These are phyloP conservation scores for Letharia lupina DNA, from an alignment of 495 filamentous ascomycete species.

Conservation along the genomic window DNA sequence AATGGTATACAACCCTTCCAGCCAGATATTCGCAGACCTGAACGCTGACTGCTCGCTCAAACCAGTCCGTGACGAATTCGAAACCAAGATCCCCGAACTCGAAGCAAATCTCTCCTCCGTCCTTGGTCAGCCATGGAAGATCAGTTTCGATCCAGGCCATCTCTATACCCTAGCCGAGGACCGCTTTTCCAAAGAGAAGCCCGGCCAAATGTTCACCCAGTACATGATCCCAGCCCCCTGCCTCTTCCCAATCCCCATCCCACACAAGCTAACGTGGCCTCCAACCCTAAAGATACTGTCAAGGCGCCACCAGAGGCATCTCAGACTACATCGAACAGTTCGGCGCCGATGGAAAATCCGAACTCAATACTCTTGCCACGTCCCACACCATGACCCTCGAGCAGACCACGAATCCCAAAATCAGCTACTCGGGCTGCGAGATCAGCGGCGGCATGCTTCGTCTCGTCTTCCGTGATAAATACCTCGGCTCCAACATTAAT, in stretches of 20 bases:
- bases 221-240: constrained; percentile 22
- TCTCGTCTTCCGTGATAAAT: constrained; percentile 37
- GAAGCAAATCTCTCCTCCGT: constrained; percentile 36
- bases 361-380: constrained; percentile 41
- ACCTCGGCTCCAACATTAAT: constrained; percentile 40
- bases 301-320: constrained; percentile 34
- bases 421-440: constrained; percentile 39
- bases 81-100: constrained; percentile 37
- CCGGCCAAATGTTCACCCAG: constrained; percentile 39
- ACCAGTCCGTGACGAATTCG: constrained; percentile 45
- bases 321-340: constrained; percentile 31
- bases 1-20: constrained; percentile 32
- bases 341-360: constrained; percentile 33
- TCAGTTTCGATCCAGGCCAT: constrained; percentile 39
- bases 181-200: constrained; percentile 38
- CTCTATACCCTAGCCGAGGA: constrained; percentile 43
- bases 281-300: constrained; percentile 34
- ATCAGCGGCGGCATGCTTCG: constrained; percentile 39
- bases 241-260: neutral
- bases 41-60: neutral
- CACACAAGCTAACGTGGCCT: neutral
- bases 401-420: constrained; percentile 28
- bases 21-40: neutral
- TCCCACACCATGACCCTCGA: constrained; percentile 39
- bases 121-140: constrained; percentile 40